Conservation (phyloP, 805 yeast genomes). For the Myxozyma monticola region DNA sequence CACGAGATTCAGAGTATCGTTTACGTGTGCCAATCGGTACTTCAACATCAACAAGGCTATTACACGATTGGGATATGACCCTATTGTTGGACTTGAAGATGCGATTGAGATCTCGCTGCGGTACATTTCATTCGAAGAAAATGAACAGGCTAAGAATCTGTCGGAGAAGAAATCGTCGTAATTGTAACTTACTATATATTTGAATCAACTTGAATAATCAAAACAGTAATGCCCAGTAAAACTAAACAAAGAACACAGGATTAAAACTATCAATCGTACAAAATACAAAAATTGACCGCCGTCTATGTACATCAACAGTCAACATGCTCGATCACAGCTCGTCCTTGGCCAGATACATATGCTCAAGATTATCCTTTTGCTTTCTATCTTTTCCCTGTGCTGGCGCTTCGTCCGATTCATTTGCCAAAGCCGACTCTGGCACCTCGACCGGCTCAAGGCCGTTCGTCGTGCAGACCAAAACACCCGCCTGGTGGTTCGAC, state of each 20-base stretch:
- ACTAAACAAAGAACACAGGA: too few relatives aligned
- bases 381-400: conserved; percentile 6
- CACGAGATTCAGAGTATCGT: conserved; percentile 90
- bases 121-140: conserved; percentile 75
- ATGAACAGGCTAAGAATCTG: conserved; percentile 11
- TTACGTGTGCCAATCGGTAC: conserved; percentile 90
- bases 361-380: conserved; percentile 23
- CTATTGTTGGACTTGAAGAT: conserved; percentile 72
- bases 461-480: conserved; percentile 24
- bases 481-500: conserved; percentile 26
- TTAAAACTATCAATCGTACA: too few relatives aligned
- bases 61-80: conserved; percentile 69
- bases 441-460: conserved; percentile 28
- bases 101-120: conserved; percentile 78
- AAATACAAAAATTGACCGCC: neutral
- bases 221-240: too few relatives aligned
- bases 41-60: conserved; percentile 91
- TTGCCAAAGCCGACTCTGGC: conserved; percentile 6
- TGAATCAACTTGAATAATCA: too few relatives aligned
- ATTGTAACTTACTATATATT: neutral
- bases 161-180: conserved; percentile 13
- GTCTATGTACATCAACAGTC: too few relatives aligned
- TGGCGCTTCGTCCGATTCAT: neutral
- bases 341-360: conserved; percentile 22
- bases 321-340: too few relatives aligned